Base-by-base conservation (phyloP, 306 rosid genomes). In the Canavalia gladiata region DNA sequence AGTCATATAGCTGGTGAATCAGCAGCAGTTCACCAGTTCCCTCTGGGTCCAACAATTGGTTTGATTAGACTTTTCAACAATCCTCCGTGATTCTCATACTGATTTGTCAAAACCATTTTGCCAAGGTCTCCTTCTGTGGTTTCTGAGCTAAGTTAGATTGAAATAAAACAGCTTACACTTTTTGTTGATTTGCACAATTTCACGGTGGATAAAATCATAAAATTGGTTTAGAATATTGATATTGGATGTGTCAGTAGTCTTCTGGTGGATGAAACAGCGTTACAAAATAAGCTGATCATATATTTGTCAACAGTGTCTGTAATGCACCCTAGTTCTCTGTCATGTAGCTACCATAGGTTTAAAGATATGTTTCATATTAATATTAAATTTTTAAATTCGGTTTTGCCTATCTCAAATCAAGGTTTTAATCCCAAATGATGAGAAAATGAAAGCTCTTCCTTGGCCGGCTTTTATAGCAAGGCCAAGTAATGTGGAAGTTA, bases 401-500 rank as follows among this genome's bases (percentile, higher is more conserved):
- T 37, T 42, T 37, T 64, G 9, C 59, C 46, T 68, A 50, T 72
- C 4, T 29, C 34, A 63, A 72, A 72, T 77, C 50, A 59, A 50
- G 41, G 7, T 12, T 68, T 37, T 60, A 5, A 28, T 75, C 52
- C 60, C n/a, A 72, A 34, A 73, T 49, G 45, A 63, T 52, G 51
- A 34, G 43, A 9, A 41, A 58, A 76, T 18, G 25, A 52, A 7
- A 50, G 78, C 49, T 13, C 42, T 39, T 57, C 43, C 31, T 74
- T 18, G 11, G 28, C 42, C 51, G 60, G 47, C 39, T 42, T 63
- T 81, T 25, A 10, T 29, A 34, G n/a, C 39, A 11, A 49, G 68
- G 62, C 52, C 58, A 35, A 75, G 57, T 49, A 52, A 51, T 8
- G 39, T 69, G 37, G 49, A 83, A 49, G 69, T 72, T 74, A 74